Base-by-base conservation (phyloP, 2,329 filamentous ascomycete genomes). In the Tolypocladium sp. region DNA sequence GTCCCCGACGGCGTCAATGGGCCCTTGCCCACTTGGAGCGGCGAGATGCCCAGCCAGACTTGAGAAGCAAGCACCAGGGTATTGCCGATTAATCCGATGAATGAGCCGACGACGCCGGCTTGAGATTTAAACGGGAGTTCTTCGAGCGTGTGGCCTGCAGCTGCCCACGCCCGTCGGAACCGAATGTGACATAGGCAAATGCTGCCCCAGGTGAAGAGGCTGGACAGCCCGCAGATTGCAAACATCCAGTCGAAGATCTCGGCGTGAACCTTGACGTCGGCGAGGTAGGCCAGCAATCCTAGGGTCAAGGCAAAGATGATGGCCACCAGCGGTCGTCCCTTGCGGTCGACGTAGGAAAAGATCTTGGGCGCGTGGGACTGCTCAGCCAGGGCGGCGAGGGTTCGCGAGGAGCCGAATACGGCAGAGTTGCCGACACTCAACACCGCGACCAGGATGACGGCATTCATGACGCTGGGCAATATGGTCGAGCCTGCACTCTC, bases 341-440 rank as follows among this genome's bases (percentile, higher is more conserved):
- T 84, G 54, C 88, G 86, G 76, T 93, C 92, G 67, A 94, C 87
- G 74, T 93, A 96, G 60, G 84, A 85, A 35, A 96, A 79, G 63
- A 92, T 78, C 62, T 78, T 81, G 8, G 92, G 92, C 0, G 90
- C 92, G 70, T 95, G 91, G 58, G 86, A 83, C 72, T 95, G 91
- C 71, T 96, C 92, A 49, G 92, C 92, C 2, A 97, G 82, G 3
- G 92, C 92, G 35, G 92, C 91, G 9, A 97, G 84, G 2, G 92
- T 97, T 66, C 93, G 87, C 1, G 91, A 95, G 33, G 91, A 93
- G 40, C 92, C 93, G 67, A 95, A 97, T 60, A 97, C 88, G 62
- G 92, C 87, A 7, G 91, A 93, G 74, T 96, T 97, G 59, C 92
- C 92, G 60, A 97, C 92, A 0, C 91, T 95, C 30, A 97, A 77